These are phyloP conservation scores for Chlamydomonas applanata DNA, from an alignment of 139 green algal species.

Conservation along the genomic window DNA sequence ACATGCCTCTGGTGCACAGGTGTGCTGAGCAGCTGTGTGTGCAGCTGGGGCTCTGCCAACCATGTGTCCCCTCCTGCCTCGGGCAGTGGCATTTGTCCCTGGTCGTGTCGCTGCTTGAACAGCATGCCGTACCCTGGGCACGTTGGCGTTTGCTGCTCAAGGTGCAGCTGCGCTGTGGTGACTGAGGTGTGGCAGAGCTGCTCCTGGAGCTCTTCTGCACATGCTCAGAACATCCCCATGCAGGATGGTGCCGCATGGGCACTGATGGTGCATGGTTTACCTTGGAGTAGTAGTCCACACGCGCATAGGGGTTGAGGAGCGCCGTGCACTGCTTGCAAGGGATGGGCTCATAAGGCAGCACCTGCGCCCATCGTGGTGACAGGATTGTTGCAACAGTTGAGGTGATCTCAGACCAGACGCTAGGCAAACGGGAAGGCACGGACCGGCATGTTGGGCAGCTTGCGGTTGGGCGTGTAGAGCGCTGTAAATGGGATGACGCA, in stretches of 20 bases:
- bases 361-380: conserved; percentile 43
- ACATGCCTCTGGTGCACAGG: no score
- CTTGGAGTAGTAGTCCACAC: conserved; percentile 86
- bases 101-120: no score
- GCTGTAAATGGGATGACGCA: conserved; percentile 93
- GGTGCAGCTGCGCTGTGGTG: no score
- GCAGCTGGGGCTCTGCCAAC: no score
- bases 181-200: no score
- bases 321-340: conserved; percentile 89
- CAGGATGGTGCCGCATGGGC: no score
- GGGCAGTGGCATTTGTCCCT: no score
- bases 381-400: no score
- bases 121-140: neutral
- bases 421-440: neutral
- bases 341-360: conserved; percentile 93
- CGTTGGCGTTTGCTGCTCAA: neutral
- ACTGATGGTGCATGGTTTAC: neutral
- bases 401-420: no score
- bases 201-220: no score
- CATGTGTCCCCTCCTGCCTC: no score
- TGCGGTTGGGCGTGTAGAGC: conserved; percentile 89
- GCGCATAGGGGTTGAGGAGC: conserved; percentile 92
- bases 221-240: neutral
- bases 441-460: conserved; percentile 79
- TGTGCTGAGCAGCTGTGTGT: no score